phyloP scores from a whole-genome alignment of 768 basidiomycete genomes.

The Kondoa malvinella region DNA sequence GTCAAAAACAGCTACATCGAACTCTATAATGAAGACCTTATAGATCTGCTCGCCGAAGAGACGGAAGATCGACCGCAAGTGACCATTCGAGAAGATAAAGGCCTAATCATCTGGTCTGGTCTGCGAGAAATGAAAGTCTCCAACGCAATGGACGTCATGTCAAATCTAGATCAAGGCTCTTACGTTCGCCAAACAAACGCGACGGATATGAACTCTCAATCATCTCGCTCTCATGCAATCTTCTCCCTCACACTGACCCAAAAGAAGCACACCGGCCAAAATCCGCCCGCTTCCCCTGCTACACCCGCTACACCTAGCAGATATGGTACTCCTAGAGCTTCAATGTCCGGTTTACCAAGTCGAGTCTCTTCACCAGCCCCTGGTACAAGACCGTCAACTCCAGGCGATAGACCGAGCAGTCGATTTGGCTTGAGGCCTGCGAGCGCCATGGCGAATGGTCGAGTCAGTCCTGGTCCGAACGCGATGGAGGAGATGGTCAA shows the following conservation, averaged over 20 bases:
- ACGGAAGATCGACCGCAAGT: slow-evolving; percentile 53
- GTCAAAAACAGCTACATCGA: slow-evolving; percentile 89
- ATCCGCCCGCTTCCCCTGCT: slow-evolving; percentile 48
- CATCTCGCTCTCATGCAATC: slow-evolving; percentile 94
- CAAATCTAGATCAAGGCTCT: slow-evolving; percentile 71
- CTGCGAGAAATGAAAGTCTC: slow-evolving; percentile 79
- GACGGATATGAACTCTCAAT: slow-evolving; percentile 98
- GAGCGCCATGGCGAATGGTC: slow-evolving; percentile 15
- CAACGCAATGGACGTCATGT: slow-evolving; percentile 76
- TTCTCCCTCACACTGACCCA: slow-evolving; percentile 90
- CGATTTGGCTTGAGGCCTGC: slow-evolving; percentile 19
- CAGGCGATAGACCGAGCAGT: slow-evolving; percentile 17
- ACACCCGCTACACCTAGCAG: slow-evolving; percentile 1
- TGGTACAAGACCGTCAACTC: slow-evolving; percentile 16
- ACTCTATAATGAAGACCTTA: slow-evolving; percentile 96
- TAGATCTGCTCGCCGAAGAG: slow-evolving; percentile 72
- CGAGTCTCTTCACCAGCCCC: slow-evolving; percentile 8
- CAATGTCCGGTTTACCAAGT: neutral
- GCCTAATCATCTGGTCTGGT: slow-evolving; percentile 92
- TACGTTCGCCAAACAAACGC: slow-evolving; percentile 84
- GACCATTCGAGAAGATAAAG: slow-evolving; percentile 92
- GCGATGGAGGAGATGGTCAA: slow-evolving; percentile 1
- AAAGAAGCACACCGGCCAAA: slow-evolving; percentile 61
- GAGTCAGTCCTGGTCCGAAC: slow-evolving; percentile 6
- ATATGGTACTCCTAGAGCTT: neutral